Evolutionary conservation across 306 rosid genomes (phyloP), one percentile per base, ranked within the genome.

Genomic region (Fragaria iinumae): DNA sequence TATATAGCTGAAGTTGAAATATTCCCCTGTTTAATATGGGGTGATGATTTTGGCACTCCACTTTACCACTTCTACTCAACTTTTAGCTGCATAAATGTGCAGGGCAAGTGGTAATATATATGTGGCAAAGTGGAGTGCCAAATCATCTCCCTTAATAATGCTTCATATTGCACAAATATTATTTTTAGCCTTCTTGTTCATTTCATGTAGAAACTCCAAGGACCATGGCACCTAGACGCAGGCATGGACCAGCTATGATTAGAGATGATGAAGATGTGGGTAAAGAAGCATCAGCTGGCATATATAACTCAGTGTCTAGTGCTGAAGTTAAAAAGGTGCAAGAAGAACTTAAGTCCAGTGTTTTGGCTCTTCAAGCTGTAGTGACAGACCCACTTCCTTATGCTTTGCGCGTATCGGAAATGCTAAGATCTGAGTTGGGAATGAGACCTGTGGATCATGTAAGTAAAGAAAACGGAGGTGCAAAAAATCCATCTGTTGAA

Each of bases 331-430:
- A 59, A 18, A 82, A 73, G 77, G 84, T 81, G n/a, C 89, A 52
- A 67, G 87, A 92, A 78, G 89, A 96, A 70, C 90, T 95, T 41
- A 86, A 49, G 80, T 83, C 81, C 47, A 92, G 99, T 84, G 73
- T 82, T 72, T 67, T 67, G 72, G 96, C 90, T 82, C 65, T 92
- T 72, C 80, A 68, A 68, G 85, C 85, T 27, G 76, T 72, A 79
- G 93, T 92, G 69, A 86, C 73, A 7, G 97, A 95, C 78, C 97
- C 97, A 71, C 97, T 95, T 83, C 93, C 96, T 2, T 87, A 80
- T 67, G 90, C 91, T 10, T 77, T 95, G 70, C 87, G 23, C 10
- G 36, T 34, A 21, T 81, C 97, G 32, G 92, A 87, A 59, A 75
- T 71, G 53, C 48, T 88, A 71, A 74, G 84, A 76, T 76, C 88